Base-by-base conservation (phyloP, 2,329 filamentous ascomycete species). In the Epichloe bromicola region DNA sequence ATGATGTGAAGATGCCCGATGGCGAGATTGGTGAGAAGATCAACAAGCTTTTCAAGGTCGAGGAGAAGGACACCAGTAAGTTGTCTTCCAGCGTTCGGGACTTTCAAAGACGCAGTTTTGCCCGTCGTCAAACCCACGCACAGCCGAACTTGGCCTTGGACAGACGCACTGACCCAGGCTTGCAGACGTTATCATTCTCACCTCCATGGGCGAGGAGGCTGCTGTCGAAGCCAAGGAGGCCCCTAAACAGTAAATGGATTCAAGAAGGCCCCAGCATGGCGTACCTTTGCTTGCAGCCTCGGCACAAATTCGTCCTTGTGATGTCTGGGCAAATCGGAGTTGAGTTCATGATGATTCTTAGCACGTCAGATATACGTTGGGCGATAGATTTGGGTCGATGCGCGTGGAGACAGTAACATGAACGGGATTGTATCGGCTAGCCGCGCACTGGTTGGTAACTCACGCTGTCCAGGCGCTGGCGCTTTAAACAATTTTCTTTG, bases 31-130 rank as follows among this genome's bases (percentile, higher is more conserved):
- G 88, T 64, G 82, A 90, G 46, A 90, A 87, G 79, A 94, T 97
- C 70, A 75, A 70, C 62, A 83, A 82, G 70, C 80, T 91, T 63
- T 93, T 91, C 79, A 75, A 70, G 59, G 74, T 77, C 23, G 88
- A 94, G n/a, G 85, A 83, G 73, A 96, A 94, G 78, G 90, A 96
- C 65, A 86, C 82, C 73, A 91, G 90, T 95, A 79, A 82, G 89
- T 81, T 58, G n/a, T 46, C 43, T 34, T 11, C 12, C 20, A 36
- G 12, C 33, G 36, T 10, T 4, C 3, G 3, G 11, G 5, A 30
- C 41, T 49, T 43, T 30, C 48, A 23, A 37, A 43, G 53, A 47
- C 14, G 14, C 36, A 15, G 4, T n/a, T 19, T 30, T 19, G 23
- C 46, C 37, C 19, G 30, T n/a, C 5, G 14, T 47, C 19, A 10